Base-by-base conservation (phyloP, 495 filamentous ascomycete species). In the Tetracladium setigerum region DNA sequence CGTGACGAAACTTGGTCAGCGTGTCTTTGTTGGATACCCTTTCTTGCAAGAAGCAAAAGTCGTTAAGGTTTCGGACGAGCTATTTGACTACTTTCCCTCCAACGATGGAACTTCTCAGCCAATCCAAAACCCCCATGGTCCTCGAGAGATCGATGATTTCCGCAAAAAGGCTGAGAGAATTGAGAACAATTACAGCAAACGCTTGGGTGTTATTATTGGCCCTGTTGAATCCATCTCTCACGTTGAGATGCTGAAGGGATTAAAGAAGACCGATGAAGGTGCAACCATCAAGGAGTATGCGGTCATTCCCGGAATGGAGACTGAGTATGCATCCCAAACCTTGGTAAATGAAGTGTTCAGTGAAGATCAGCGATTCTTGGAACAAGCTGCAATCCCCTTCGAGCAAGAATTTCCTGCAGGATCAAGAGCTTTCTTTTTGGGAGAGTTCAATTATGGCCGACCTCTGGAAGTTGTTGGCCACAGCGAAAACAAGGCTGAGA, bases 11-110 rank as follows among this genome's bases (percentile, higher is more conserved):
- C 74, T 99, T 40, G 90, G 89, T 37, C 74, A 88, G 59, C 82
- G 80, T 59, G 87, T 94, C 43, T 86, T 89, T 62, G 87, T 97
- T 50, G 94, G 94, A 44, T 99, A 94, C 62, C 94, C 94, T 6
- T 97, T 95, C 66, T 64, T 99, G 52, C 87, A 94, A 56, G 94
- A 99, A 70, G 94, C 86, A 38, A 89, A 88, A 60, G 84, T 97
- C 17, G 72, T 84, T 42, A 78, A 79, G 30, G 86, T 99, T 3
- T 95, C 89, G 1, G 94, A 99, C 59, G 91, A 97, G 62, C 70
- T 97, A 11, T 97, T 96, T 60, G 81, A 87, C 56, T 99, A 97
- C 60, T 65, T 76, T n/a, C 67, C 86, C 41, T 75, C 85, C 13
- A 66, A 73, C 15, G 76, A 78, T 45, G 77, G 79, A 30, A 55